Base-by-base conservation (phyloP, 2,329 filamentous ascomycete genomes). In the Xylaria sp. region DNA sequence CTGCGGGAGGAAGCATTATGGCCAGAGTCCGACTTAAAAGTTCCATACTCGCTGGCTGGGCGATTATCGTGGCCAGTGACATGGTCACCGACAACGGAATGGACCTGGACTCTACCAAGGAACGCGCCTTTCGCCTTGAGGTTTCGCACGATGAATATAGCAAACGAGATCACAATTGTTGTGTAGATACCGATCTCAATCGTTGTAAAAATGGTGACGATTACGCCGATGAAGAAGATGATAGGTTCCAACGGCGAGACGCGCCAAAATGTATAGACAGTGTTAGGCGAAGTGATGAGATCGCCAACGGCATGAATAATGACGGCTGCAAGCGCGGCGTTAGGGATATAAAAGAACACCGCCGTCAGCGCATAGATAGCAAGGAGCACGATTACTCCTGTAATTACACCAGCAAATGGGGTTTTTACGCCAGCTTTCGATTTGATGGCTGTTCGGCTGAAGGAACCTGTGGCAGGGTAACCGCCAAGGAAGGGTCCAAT, bases 221-320 rank as follows among this genome's bases (percentile, higher is more conserved):
- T 78, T 0, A 99, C 93, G 76, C 95, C 95, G 11, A 91, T 85
- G 70, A 98, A 94, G 83, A 97, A 99, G 73, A 98, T 93, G 49
- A 95, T 70, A 0, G 96, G 91, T 74, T 99, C 95, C 1, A 97
- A 74, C 0, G 95, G 95, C 0, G 92, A 95, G 5, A 97, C 91
- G 41, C 88, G 86, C 94, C 94, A 99, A 79, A 98, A 99, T 71
- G 95, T 90, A 76, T 97, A 97, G 11, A 98, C 85, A 0, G 90
- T 93, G 74, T 96, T 93, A 4, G 94, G 94, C 0, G 92, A 88
- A 0, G 93, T 96, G 74, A 98, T 91, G 57, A 99, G 80, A 74
- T 98, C 94, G 60, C 91, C 91, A 2, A 98, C 94, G 2, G 95
- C 95, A 74, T 98, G 94, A 65, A 98, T 97, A 67, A 98, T 97